Percentiles rank a stretch among this genome's conserved stretches.
phyloP scores from a whole-genome alignment of 148 eudicot species.

The Suaeda aralocaspica region DNA sequence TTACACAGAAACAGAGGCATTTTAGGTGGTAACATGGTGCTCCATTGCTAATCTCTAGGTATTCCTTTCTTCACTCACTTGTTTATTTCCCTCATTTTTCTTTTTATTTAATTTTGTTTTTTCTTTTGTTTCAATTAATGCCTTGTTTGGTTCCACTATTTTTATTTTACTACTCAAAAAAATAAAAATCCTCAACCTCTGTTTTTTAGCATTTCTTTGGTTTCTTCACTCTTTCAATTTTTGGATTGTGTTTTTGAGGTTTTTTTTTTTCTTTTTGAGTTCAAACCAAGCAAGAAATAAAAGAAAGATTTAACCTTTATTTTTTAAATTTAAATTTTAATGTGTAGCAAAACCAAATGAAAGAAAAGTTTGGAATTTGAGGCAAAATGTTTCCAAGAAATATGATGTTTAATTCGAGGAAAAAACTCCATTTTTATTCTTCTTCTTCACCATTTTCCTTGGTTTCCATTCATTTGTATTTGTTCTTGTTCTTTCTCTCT shows the following conservation, averaged over 20 bases:
- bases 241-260: background rate
- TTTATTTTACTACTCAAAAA: too few species aligned
- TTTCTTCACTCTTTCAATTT: background rate
- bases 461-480: too few species aligned
- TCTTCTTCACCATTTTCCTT: background rate
- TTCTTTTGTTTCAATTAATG: too few species aligned
- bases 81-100: too few species aligned
- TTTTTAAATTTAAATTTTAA: background rate
- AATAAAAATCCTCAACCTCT: background rate
- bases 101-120: too few species aligned
- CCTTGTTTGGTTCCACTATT: too few species aligned
- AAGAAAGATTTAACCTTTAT: background rate
- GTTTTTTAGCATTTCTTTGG: background rate
- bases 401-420: conserved; percentile 44
- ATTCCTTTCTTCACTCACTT: too few species aligned
- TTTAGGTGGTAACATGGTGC: too few species aligned
- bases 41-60: too few species aligned
- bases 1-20: too few species aligned
- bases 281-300: conserved; percentile 35
- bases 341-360: conserved; percentile 27
- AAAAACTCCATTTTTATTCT: conserved; percentile 10
- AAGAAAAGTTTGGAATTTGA: conserved; percentile 46
- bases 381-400: conserved; percentile 33
- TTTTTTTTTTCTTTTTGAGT: conserved; percentile 32
- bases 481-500: background rate